A percentile compares a stretch with the other conserved stretches of the same genome.
These are phyloP conservation scores for Aspergillus unguis DNA, from an alignment of 2,329 filamentous ascomycete species.

Conservation along the genomic window DNA sequence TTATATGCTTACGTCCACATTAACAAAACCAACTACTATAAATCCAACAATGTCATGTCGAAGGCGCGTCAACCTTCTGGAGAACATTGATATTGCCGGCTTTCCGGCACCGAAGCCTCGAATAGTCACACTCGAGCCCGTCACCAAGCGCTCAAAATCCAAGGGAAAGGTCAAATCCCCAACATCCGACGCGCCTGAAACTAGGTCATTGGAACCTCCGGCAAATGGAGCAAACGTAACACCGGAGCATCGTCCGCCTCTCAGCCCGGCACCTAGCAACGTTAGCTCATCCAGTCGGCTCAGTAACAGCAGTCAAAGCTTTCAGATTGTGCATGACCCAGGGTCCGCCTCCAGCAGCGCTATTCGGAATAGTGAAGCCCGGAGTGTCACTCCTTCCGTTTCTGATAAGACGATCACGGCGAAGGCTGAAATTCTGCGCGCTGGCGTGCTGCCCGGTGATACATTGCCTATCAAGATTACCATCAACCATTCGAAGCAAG, in stretches of 20 bases:
- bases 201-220: slow-evolving; percentile 47
- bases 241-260: slow-evolving; percentile 38
- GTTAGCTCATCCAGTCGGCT: slow-evolving; percentile 67
- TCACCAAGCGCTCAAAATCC: slow-evolving; percentile 66
- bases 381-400: slow-evolving; percentile 52
- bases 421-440: slow-evolving; percentile 75
- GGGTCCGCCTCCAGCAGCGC: slow-evolving; percentile 37
- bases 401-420: slow-evolving; percentile 79
- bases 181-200: slow-evolving; percentile 42
- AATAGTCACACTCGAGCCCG: slow-evolving; percentile 81
- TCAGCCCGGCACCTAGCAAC: slow-evolving; percentile 60
- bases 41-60: slow-evolving; percentile 76
- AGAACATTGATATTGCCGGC: slow-evolving; percentile 79
- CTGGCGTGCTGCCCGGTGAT: slow-evolving; percentile 83
- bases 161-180: slow-evolving; percentile 52
- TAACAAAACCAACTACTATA: slow-evolving; percentile 86
- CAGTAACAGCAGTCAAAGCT: slow-evolving; percentile 61
- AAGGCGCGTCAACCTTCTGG: slow-evolving; percentile 72
- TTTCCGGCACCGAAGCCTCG: slow-evolving; percentile 72
- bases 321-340: slow-evolving; percentile 51
- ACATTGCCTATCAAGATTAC: slow-evolving; percentile 73
- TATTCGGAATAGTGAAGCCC: slow-evolving; percentile 47
- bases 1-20: slow-evolving; percentile 83
- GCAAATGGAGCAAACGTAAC: slow-evolving; percentile 28
- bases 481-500: slow-evolving; percentile 81